phyloP scores from a whole-genome alignment of 176 grass and related monocot species.

The Oryza coarctata region DNA sequence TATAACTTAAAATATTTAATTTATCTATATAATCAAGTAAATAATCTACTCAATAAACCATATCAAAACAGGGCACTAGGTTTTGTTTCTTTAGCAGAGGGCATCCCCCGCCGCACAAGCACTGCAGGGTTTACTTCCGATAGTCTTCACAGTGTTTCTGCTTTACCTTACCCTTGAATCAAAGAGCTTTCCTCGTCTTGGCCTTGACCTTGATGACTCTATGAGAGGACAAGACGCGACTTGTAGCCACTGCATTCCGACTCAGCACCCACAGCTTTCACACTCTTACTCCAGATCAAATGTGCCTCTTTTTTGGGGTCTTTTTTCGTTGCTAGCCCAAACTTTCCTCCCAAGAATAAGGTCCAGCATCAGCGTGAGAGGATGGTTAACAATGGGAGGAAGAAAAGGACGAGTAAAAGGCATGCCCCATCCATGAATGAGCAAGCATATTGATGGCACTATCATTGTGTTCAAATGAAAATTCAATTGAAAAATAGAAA shows the following conservation, averaged over 20 bases:
- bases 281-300: not conserved
- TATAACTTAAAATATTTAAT: too few relatives aligned
- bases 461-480: too few relatives aligned
- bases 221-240: not conserved
- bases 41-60: too few relatives aligned
- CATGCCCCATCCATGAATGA: not conserved
- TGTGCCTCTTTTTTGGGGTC: not conserved
- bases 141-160: not conserved
- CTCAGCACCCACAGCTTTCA: not conserved
- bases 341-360: conserved; percentile 33
- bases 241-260: not conserved
- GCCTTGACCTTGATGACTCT: not conserved
- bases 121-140: not conserved
- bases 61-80: too few relatives aligned
- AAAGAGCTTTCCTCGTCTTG: not conserved
- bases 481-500: too few relatives aligned
- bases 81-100: not conserved
- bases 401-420: not conserved
- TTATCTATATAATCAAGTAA: too few relatives aligned
- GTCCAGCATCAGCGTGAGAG: not conserved
- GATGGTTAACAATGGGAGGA: not conserved
- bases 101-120: not conserved
- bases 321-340: not conserved
- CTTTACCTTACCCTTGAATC: conserved; percentile 25
- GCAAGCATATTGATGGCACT: too few relatives aligned